Percentiles rank a stretch among this genome's conserved stretches.
phyloP scores from a whole-genome alignment of 2,329 filamentous ascomycete species.

The Penicillium aurantiogriseum region DNA sequence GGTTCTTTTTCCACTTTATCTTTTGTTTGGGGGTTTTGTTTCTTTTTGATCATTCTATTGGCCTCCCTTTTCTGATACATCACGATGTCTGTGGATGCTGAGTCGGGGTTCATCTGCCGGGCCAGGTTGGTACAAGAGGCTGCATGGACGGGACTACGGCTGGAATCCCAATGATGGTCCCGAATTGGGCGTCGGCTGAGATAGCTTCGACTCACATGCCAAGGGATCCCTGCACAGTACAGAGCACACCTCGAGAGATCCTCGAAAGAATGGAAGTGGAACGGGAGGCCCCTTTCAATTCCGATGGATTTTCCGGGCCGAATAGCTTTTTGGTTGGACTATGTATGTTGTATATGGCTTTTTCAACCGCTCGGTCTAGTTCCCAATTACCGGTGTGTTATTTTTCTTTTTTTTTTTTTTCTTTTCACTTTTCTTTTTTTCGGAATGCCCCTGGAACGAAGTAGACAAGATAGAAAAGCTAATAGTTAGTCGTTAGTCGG shows the following conservation, averaged over 20 bases:
- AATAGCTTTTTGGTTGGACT: not conserved
- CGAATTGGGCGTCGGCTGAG: constrained; percentile 21
- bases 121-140: not conserved
- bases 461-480: not conserved
- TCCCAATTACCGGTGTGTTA: constrained; percentile 4
- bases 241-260: not conserved
- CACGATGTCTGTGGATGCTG: not conserved
- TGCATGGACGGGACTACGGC: constrained; percentile 11
- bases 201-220: constrained; percentile 22
- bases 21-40: not conserved
- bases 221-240: constrained; percentile 19
- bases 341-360: not conserved
- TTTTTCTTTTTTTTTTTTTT: not conserved
- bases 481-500: not conserved
- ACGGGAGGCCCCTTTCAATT: constrained; percentile 9
- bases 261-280: constrained; percentile 5
- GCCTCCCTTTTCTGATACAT: not conserved
- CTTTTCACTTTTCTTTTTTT: not conserved
- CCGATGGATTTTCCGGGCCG: constrained; percentile 3
- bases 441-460: not conserved
- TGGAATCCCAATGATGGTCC: constrained; percentile 23
- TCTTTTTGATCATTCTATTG: not conserved
- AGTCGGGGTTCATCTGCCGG: not conserved
- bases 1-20: constrained; percentile 4
- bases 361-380: not conserved